A percentile compares a stretch with the other conserved stretches of the same genome.
These are phyloP conservation scores for Monosporascus sp. DNA, from an alignment of 2,329 filamentous ascomycete species.

Conservation along the genomic window DNA sequence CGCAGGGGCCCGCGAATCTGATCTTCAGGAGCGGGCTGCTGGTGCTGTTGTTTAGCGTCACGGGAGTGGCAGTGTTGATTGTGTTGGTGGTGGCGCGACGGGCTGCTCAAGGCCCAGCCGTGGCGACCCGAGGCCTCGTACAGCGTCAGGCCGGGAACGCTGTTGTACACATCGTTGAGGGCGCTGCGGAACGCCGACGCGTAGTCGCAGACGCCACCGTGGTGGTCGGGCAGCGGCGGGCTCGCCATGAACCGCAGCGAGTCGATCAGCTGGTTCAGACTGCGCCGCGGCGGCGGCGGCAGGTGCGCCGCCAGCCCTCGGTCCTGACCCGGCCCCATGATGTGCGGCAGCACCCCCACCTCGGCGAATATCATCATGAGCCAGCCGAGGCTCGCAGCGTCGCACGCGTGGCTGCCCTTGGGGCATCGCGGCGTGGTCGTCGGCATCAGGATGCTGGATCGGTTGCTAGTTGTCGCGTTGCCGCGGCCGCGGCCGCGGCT, in stretches of 20 bases:
- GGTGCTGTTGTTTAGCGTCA: too few species aligned
- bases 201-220: constrained; percentile 44
- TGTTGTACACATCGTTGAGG: constrained; percentile 46
- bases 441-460: constrained; percentile 21
- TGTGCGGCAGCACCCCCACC: constrained; percentile 35
- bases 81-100: constrained; percentile 30
- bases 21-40: not conserved
- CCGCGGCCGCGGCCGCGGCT: not conserved
- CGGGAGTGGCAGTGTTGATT: too few species aligned
- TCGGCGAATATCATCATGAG: constrained; percentile 46
- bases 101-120: constrained; percentile 38
- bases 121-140: constrained; percentile 43
- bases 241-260: constrained; percentile 38
- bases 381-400: constrained; percentile 49
- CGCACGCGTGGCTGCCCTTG: constrained; percentile 43
- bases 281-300: constrained; percentile 27
- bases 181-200: constrained; percentile 40
- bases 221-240: constrained; percentile 30
- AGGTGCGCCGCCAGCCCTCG: constrained; percentile 10
- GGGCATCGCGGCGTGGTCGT: constrained; percentile 41
- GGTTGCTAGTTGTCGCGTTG: constrained; percentile 7
- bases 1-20: not conserved
- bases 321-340: constrained; percentile 29
- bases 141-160: constrained; percentile 42
- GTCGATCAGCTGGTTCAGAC: constrained; percentile 40